These are phyloP conservation scores for Allium cepa DNA, from an alignment of 106 monocot genomes.

Conservation along the genomic window DNA sequence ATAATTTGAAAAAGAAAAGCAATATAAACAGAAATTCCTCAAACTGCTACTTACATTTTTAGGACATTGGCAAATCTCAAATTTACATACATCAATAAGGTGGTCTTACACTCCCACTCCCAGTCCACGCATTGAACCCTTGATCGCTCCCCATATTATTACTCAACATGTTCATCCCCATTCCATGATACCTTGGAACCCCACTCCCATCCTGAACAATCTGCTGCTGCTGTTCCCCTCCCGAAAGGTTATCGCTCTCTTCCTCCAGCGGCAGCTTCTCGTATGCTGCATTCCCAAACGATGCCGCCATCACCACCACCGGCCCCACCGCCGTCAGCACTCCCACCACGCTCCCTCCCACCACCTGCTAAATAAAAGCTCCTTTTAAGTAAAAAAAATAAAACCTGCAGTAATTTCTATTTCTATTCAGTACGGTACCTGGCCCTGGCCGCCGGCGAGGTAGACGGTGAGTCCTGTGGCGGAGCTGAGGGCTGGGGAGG, in stretches of 20 bases:
- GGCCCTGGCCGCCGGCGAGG: conserved; percentile 55
- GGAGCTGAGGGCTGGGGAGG: conserved; percentile 48
- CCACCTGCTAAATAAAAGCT: conserved; percentile 4
- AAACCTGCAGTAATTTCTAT: no score
- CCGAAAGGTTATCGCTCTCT: conserved; percentile 20
- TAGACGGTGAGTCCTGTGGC: conserved; percentile 51
- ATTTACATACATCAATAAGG: no score
- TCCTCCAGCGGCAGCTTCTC: conserved; percentile 61
- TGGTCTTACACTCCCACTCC: no score
- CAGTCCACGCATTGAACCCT: no score
- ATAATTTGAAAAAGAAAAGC: no score
- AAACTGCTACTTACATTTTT: no score
- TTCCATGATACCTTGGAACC: conserved; percentile 8
- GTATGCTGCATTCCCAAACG: conserved; percentile 57
- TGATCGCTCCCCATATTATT: neutral
- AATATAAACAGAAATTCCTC: no score
- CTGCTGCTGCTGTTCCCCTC: conserved; percentile 14
- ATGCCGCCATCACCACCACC: conserved; percentile 59
- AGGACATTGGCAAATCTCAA: no score
- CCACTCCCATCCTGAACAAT: conserved; percentile 13
- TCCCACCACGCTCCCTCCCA: conserved; percentile 57
- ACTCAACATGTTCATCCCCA: conserved; percentile 1
- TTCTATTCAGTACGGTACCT: conserved; percentile 1
- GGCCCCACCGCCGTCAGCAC: conserved; percentile 38
- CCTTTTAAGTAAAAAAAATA: no score